These are phyloP conservation scores for Lipomyces yamadae DNA, from an alignment of 805 yeast genomes.

Conservation along the genomic window DNA sequence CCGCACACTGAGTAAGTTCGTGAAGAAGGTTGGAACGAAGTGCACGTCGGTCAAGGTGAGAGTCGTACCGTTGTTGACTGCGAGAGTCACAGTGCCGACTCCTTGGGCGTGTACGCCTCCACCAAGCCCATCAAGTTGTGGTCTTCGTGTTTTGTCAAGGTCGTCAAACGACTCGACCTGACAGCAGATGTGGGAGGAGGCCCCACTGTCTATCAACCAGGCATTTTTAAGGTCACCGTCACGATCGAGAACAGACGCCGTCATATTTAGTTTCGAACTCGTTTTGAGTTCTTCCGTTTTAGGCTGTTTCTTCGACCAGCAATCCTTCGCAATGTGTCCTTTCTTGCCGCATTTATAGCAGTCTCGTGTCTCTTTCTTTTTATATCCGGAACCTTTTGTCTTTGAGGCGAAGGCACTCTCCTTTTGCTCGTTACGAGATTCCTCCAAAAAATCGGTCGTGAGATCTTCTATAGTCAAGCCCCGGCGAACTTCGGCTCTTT, in stretches of 20 bases:
- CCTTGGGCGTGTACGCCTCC: conserved; percentile 1
- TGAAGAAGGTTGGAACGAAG: not conserved
- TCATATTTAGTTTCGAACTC: not conserved
- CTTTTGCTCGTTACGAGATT: not conserved
- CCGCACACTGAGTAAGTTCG: not conserved
- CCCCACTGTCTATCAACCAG: not conserved
- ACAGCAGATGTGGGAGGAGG: not conserved
- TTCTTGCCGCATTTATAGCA: not conserved
- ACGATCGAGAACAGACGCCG: not conserved
- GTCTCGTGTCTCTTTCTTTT: conserved; percentile 29
- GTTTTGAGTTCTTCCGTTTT: not conserved
- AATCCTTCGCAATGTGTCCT: not conserved
- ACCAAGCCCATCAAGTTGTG: not conserved
- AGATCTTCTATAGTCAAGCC: too few relatives aligned
- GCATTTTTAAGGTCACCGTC: not conserved
- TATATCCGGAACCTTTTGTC: not conserved
- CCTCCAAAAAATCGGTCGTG: conserved; percentile 4
- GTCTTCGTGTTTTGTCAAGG: not conserved
- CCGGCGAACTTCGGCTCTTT: too few relatives aligned
- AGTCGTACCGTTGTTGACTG: not conserved
- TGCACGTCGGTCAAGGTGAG: not conserved
- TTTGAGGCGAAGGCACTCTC: not conserved
- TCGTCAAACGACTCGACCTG: not conserved
- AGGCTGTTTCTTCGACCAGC: not conserved
- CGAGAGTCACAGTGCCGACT: not conserved